Percentiles rank a stretch among this genome's conserved stretches.
Conservation (phyloP, 768 basidiomycete species). For the Cubamyces lactineus region DNA sequence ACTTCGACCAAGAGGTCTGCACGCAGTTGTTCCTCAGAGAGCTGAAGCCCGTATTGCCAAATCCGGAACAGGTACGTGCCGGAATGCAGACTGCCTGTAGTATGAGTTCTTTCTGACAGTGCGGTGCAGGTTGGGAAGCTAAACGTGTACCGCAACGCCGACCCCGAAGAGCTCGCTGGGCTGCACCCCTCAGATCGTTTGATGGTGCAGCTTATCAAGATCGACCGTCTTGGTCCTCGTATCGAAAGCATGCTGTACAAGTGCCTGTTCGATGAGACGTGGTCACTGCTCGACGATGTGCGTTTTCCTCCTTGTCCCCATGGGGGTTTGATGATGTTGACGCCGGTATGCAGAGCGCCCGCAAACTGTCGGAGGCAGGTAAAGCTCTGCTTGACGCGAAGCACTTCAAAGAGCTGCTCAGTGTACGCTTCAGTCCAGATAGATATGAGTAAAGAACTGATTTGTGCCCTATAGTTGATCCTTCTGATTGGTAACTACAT, state of each 20-base stretch:
- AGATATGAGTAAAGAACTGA: neutral
- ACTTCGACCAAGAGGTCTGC: slow-evolving; percentile 87
- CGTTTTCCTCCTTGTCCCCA: slow-evolving; percentile 26
- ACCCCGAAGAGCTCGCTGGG: slow-evolving; percentile 79
- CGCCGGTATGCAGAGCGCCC: slow-evolving; percentile 60
- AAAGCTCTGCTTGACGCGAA: slow-evolving; percentile 78
- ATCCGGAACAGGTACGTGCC: slow-evolving; percentile 79
- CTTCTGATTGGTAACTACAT: slow-evolving; percentile 97
- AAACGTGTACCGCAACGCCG: slow-evolving; percentile 86
- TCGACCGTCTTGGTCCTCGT: slow-evolving; percentile 83
- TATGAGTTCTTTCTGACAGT: slow-evolving; percentile 2
- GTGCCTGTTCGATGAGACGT: slow-evolving; percentile 84
- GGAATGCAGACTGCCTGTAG: neutral
- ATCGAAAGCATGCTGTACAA: slow-evolving; percentile 97
- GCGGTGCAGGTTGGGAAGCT: slow-evolving; percentile 75
- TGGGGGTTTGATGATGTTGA: slow-evolving; percentile 2
- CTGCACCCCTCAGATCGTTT: slow-evolving; percentile 95
- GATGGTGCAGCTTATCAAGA: slow-evolving; percentile 96
- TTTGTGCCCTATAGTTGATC: slow-evolving; percentile 60
- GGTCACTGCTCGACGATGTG: slow-evolving; percentile 81
- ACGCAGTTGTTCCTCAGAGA: slow-evolving; percentile 89
- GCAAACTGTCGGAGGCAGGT: slow-evolving; percentile 81
- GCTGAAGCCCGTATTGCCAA: slow-evolving; percentile 84
- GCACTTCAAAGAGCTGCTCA: slow-evolving; percentile 88
- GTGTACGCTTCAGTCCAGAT: slow-evolving; percentile 46